A percentile compares a stretch with the other conserved stretches of the same genome.
Evolutionary conservation across 305 asterid species (phyloP).

Genomic region (Rubia occidens): DNA sequence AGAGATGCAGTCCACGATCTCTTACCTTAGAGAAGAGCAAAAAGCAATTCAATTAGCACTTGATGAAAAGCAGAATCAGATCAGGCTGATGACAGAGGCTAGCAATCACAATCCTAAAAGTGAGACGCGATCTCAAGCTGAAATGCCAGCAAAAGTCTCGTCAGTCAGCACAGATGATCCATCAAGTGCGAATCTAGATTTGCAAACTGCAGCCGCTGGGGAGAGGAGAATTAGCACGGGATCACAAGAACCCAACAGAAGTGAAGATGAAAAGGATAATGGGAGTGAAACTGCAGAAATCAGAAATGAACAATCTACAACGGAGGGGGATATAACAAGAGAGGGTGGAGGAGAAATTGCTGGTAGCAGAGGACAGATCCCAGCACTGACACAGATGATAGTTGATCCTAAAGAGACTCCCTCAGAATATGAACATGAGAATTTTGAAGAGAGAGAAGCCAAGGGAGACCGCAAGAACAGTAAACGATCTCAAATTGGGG

Average conservation of each 20-base stretch:
- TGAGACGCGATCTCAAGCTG: constrained; percentile 34
- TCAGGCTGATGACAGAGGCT: constrained; percentile 25
- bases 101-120: constrained; percentile 19
- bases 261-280: constrained; percentile 9
- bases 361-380: not conserved
- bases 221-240: not conserved
- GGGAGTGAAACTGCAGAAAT: not conserved
- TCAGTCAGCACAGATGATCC: constrained; percentile 30
- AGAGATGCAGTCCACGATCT: constrained; percentile 53
- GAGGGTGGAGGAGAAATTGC: too few species aligned
- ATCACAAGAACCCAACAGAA: not conserved
- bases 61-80: constrained; percentile 48
- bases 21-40: constrained; percentile 56
- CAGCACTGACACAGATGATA: constrained; percentile 17
- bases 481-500: constrained; percentile 4
- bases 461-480: not conserved
- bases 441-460: not conserved
- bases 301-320: too few species aligned
- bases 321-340: too few species aligned
- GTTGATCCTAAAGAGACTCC: constrained; percentile 18
- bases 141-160: constrained; percentile 22
- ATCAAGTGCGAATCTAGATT: constrained; percentile 21
- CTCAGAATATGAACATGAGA: constrained; percentile 8
- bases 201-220: constrained; percentile 8
- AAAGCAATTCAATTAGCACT: constrained; percentile 29